Conservation (phyloP, 164 flowering plant species). For the Buxus sempervirens region DNA sequence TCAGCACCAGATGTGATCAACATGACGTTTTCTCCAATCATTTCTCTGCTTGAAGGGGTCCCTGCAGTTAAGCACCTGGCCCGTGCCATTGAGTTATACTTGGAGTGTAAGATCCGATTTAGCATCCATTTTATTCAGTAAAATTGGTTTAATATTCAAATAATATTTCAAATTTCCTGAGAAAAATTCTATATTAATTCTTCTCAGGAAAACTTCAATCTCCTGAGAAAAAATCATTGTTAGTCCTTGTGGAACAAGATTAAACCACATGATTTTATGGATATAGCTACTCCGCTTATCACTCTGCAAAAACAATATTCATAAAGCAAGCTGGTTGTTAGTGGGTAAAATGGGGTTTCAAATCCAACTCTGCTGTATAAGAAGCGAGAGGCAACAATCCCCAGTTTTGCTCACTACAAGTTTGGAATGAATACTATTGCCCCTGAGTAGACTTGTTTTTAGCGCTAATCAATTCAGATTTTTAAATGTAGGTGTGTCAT, state of each 20-base stretch:
- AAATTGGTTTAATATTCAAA: neutral
- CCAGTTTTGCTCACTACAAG: too few relatives aligned
- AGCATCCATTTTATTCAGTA: neutral
- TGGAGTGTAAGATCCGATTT: conserved; percentile 69
- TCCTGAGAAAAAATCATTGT: neutral
- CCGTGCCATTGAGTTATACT: conserved; percentile 86
- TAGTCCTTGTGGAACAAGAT: neutral
- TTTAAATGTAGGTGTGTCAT: too few relatives aligned
- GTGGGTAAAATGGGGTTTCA: too few relatives aligned
- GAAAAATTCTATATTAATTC: neutral
- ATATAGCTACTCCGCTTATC: neutral
- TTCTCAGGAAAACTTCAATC: neutral
- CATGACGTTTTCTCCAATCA: conserved; percentile 88
- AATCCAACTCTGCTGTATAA: too few relatives aligned
- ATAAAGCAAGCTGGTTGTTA: neutral
- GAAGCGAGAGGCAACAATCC: too few relatives aligned
- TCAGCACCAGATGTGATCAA: conserved; percentile 87
- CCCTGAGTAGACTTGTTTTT: too few relatives aligned
- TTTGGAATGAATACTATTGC: too few relatives aligned
- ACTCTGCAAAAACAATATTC: neutral
- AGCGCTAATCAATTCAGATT: too few relatives aligned
- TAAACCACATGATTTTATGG: neutral
- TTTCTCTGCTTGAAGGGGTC: conserved; percentile 78
- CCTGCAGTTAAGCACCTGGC: conserved; percentile 79
- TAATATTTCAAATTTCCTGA: neutral